phyloP scores from a whole-genome alignment of 2,329 filamentous ascomycete genomes.

The Botryotinia narcissicola region DNA sequence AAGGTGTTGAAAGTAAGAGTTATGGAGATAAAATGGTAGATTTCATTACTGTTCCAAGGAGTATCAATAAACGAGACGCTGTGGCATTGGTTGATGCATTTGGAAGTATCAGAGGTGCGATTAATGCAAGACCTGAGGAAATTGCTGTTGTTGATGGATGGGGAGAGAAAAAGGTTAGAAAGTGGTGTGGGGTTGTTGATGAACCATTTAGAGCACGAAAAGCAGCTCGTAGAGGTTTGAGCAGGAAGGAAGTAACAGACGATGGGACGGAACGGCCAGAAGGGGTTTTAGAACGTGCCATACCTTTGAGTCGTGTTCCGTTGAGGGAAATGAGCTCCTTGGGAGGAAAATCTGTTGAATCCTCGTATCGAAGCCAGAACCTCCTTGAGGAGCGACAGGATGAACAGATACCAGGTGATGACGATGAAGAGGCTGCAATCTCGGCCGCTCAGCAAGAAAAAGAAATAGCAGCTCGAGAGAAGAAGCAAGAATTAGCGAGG shows the following conservation, averaged over 20 bases:
- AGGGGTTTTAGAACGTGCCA: conserved; percentile 42
- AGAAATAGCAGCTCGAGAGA: conserved; percentile 36
- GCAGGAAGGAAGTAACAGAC: conserved; percentile 27
- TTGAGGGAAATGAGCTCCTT: conserved; percentile 30
- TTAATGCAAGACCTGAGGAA: conserved; percentile 86
- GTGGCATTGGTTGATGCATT: conserved; percentile 88
- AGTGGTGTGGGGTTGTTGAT: conserved; percentile 77
- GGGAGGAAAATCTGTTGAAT: conserved; percentile 3
- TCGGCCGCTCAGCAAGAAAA: conserved; percentile 48
- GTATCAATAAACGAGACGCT: conserved; percentile 92
- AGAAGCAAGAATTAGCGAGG: conserved; percentile 29
- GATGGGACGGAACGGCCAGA: conserved; percentile 31
- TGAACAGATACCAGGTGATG: conserved; percentile 41
- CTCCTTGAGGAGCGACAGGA: conserved; percentile 38
- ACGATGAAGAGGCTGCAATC: conserved; percentile 50
- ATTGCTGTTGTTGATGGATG: conserved; percentile 82
- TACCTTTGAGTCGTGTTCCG: conserved; percentile 36
- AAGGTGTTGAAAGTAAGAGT: conserved; percentile 75
- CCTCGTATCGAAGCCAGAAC: conserved; percentile 13
- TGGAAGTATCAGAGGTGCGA: conserved; percentile 79
- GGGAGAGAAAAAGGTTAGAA: conserved; percentile 91
- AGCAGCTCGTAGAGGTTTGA: conserved; percentile 55
- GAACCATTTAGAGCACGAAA: conserved; percentile 80
- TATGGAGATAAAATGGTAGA: conserved; percentile 88
- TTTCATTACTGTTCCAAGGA: conserved; percentile 85